Conservation (phyloP, 768 basidiomycete species). For the Xerocomus brunneocitrinus region DNA sequence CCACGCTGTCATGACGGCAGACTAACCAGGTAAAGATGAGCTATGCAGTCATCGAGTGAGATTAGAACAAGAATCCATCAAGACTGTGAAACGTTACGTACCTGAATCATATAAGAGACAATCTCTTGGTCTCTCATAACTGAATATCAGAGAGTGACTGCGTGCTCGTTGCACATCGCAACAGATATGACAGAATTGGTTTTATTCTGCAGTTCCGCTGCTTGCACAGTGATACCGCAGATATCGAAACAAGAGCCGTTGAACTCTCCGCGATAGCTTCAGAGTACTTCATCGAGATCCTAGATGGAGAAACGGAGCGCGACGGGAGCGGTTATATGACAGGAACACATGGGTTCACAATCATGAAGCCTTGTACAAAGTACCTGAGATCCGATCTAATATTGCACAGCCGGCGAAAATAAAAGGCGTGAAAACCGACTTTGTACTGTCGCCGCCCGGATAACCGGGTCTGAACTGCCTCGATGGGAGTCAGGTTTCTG, state of each 20-base stretch:
- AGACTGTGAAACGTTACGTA: neutral
- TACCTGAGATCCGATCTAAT: slow-evolving; percentile 17
- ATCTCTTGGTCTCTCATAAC: neutral
- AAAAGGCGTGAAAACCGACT: neutral
- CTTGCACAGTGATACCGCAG: slow-evolving; percentile 2
- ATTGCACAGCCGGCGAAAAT: neutral
- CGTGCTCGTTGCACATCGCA: neutral
- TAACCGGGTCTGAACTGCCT: slow-evolving; percentile 3
- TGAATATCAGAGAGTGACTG: neutral
- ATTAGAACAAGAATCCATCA: neutral
- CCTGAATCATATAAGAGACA: neutral
- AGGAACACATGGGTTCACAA: neutral
- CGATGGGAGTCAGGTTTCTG: slow-evolving; percentile 9
- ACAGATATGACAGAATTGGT: neutral
- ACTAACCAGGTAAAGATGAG: neutral
- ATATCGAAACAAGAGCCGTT: slow-evolving; percentile 1
- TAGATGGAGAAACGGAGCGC: slow-evolving; percentile 3
- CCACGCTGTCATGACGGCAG: slow-evolving; percentile 8
- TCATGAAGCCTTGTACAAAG: slow-evolving; percentile 1
- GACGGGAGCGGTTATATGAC: slow-evolving; percentile 20
- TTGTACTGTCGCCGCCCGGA: slow-evolving; percentile 5
- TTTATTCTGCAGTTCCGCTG: neutral
- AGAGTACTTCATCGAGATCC: neutral
- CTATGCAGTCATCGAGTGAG: neutral
- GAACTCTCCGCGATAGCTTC: slow-evolving; percentile 2